Base-by-base conservation (phyloP, 345 rosid genomes). In the Cardiospermum halicacabum region DNA sequence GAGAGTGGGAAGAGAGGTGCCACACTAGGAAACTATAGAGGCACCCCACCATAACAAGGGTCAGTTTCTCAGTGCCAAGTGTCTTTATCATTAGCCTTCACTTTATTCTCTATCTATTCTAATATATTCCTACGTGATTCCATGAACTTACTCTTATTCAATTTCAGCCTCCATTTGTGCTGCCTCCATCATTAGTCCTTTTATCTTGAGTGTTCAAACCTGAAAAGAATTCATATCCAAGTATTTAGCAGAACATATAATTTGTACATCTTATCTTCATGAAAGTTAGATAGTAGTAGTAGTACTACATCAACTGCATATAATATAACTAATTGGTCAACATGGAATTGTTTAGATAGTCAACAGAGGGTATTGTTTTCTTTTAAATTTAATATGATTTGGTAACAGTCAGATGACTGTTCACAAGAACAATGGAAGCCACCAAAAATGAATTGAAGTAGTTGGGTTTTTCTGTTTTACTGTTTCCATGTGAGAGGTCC, bases 161-260 rank as follows among this genome's bases (percentile, higher is more conserved):
- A 62, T 66, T 66, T 40, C 30, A 36, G 65, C 71, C 78, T 65
- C 47, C 66, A 37, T 68, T 68, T 60, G 76, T 74, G 78, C 59
- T 13, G 6, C 26, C 24, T 1, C 73, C 71, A 67, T 67, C 43
- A 67, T 67, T 58, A 34, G 58, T 22, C 50, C 37, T n/a, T n/a
- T 63, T 54, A 48, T 57, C 27, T 15, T 56, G 53, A 11, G 45
- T 3, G 16, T 22, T 31, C 18, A 9, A 40, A 39, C 30, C 16
- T 59, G 58, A 19, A 7, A 5, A 4, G 21, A 60, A 16, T 12
- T 10, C 31, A 25, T 11, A 26, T 7, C 3, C 25, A 12, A 15
- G 4, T 9, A 22, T 22, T 1, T 24, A 5, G 31, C 1, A n/a
- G 18, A 34, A 15, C 43, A 36, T 15, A 53, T 30, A 13, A 4